phyloP scores from a whole-genome alignment of 495 filamentous ascomycete genomes.

The Neurospora cerealis region DNA sequence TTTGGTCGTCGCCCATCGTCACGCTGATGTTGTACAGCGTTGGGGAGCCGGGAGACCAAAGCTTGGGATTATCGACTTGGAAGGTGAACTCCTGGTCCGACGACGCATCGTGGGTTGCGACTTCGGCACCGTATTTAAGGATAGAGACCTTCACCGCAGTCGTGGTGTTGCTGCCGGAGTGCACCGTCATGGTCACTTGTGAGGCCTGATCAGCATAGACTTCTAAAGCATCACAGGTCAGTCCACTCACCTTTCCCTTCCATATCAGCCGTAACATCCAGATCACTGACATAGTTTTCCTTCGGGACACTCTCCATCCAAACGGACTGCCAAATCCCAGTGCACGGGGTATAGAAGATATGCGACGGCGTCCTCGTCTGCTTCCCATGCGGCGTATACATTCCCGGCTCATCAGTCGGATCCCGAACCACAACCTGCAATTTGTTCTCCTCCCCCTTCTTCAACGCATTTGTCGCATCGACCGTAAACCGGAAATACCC shows the following conservation, averaged over 20 bases:
- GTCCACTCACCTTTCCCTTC: constrained; percentile 43
- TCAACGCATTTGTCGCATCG: constrained; percentile 45
- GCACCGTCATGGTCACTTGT: constrained; percentile 42
- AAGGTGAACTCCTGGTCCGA: constrained; percentile 43
- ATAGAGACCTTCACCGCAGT: constrained; percentile 35
- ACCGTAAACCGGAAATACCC: constrained; percentile 54
- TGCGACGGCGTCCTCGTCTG: constrained; percentile 48
- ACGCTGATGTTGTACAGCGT: constrained; percentile 54
- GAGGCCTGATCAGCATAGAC: constrained; percentile 8
- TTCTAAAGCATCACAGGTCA: neutral
- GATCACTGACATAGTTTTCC: constrained; percentile 39
- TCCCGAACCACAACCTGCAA: constrained; percentile 56
- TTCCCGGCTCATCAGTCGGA: constrained; percentile 42
- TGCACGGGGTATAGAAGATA: constrained; percentile 62
- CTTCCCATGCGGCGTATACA: constrained; percentile 55
- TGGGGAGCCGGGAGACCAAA: constrained; percentile 54
- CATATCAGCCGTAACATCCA: constrained; percentile 50
- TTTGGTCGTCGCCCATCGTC: constrained; percentile 41
- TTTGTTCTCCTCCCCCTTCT: constrained; percentile 31
- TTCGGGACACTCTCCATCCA: constrained; percentile 53
- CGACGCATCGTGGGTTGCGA: constrained; percentile 19
- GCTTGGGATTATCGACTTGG: constrained; percentile 34
- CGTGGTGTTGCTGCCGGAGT: constrained; percentile 19
- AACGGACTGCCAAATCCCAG: constrained; percentile 61
- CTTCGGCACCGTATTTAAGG: constrained; percentile 20